Evolutionary conservation across 1,284 basidiomycete genomes (phyloP), one percentile per base, ranked within the genome.

Genomic region (Cutaneotrichosporon dermatis): DNA sequence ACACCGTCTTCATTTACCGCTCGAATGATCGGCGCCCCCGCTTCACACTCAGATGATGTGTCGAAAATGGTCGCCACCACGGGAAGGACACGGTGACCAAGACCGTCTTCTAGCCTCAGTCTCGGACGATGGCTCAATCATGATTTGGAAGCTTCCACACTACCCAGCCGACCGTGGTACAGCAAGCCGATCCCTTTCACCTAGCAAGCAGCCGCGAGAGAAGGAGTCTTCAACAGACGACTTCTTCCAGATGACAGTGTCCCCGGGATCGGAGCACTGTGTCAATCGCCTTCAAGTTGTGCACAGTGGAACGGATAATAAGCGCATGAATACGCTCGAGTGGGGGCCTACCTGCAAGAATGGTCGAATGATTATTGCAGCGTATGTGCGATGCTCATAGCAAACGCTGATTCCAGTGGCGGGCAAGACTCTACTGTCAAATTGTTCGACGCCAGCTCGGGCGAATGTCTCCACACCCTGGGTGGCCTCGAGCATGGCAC

Each of bases 361-460:
- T 0, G 69, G 69, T 0, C 52, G 65, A 16, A 70, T 73, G 73
- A 61, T 75, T 13, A 54, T 77, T 12, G 75, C 75, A 41, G 74
- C 75, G 73, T 76, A 54, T 70, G 75, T 25, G 25, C 25, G 25
- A 25, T 25, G 25, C 25, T 25, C 8, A 8, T 8, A 40, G n/a
- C n/a, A 37, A 13, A 7, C 11, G 25, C 13, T 51, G 9, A 51
- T 35, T 33, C 11, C 13, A 75, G 74, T 11, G 75, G 74, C 2
- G 74, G 71, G 1, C 72, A 75, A 57, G 75, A 77, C 42, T 70
- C 74, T 1, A 72, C 74, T 0, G 69, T 76, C 39, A 73, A 72
- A 52, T 50, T 77, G 4, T 77, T 74, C 63, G 68, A 77, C 49
- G 69, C 69, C 2, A 33, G 65, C 2, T 58, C 69, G 0, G 69